Evolutionary conservation across 192 early-diverging fungal genomes (phyloP).

Genomic region (Podila epigama): DNA sequence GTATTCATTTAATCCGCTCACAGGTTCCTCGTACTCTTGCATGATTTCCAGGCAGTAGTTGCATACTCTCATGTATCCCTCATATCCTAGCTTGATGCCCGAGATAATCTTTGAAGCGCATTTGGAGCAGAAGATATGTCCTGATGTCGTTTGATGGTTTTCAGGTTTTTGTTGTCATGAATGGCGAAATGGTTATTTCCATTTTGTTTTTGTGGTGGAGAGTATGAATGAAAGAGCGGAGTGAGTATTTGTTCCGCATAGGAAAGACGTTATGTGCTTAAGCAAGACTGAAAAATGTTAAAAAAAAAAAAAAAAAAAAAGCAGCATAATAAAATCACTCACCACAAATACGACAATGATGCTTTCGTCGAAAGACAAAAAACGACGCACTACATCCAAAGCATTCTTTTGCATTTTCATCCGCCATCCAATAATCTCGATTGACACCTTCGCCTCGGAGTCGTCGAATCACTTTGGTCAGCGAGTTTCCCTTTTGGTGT

Average conservation of each 20-base stretch:
- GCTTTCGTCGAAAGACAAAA: constrained; percentile 71
- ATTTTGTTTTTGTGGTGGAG: too few relatives aligned
- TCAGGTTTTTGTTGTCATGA: constrained; percentile 6
- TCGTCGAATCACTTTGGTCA: constrained; percentile 56
- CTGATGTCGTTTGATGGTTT: constrained; percentile 27
- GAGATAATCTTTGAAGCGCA: constrained; percentile 77
- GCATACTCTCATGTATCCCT: constrained; percentile 76
- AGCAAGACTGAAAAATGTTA: too few relatives aligned
- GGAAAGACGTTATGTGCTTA: too few relatives aligned
- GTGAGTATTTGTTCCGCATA: too few relatives aligned
- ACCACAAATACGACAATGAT: constrained; percentile 88
- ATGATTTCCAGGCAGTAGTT: constrained; percentile 66
- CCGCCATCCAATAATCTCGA: constrained; percentile 84
- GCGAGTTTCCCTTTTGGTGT: constrained; percentile 57
- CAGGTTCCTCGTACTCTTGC: constrained; percentile 56
- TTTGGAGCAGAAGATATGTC: constrained; percentile 78
- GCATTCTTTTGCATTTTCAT: constrained; percentile 83
- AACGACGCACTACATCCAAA: constrained; percentile 82
- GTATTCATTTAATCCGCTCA: constrained; percentile 18
- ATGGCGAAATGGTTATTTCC: too few relatives aligned
- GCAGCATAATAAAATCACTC: constrained; percentile 5
- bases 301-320: neutral
- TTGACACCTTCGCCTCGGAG: constrained; percentile 62
- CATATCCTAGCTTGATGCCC: constrained; percentile 70
- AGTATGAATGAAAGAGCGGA: too few relatives aligned